Percentiles rank a stretch among this genome's conserved stretches.
phyloP scores from a whole-genome alignment of 768 basidiomycete genomes.

The Podaxis sp. region DNA sequence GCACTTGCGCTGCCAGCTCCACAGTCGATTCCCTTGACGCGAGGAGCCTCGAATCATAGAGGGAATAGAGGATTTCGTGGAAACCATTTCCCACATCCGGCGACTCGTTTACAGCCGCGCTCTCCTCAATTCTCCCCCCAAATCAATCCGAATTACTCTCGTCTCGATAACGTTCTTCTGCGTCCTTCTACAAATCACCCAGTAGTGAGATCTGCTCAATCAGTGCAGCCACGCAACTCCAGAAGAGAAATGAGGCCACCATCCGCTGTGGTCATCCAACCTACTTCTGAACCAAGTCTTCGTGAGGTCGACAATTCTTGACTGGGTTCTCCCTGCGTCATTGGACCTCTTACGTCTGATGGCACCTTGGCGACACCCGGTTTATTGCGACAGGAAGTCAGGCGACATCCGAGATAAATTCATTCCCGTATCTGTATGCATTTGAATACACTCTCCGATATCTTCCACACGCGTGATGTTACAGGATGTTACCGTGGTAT shows the following conservation, averaged over 20 bases:
- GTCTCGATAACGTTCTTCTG: not conserved
- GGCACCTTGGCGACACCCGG: not conserved
- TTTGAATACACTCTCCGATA: not conserved
- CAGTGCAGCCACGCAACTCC: not conserved
- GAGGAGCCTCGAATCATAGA: not conserved
- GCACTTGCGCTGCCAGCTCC: not conserved
- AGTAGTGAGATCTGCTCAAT: not conserved
- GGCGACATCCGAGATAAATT: not conserved
- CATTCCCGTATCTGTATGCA: not conserved
- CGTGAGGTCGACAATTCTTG: not conserved
- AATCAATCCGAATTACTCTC: not conserved
- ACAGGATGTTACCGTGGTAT: no score
- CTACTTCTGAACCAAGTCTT: not conserved
- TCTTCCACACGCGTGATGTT: not conserved
- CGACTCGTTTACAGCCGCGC: not conserved
- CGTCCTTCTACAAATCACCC: not conserved
- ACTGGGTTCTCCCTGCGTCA: not conserved
- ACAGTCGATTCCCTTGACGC: not conserved
- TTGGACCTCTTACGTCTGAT: not conserved
- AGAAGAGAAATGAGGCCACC: not conserved
- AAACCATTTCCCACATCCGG: not conserved
- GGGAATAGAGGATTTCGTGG: conserved; percentile 2
- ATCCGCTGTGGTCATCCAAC: not conserved
- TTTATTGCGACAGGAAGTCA: not conserved
- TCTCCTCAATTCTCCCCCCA: not conserved